These are phyloP conservation scores for Paracamarosporium sp. DNA, from an alignment of 2,329 filamentous ascomycete species.

Conservation along the genomic window DNA sequence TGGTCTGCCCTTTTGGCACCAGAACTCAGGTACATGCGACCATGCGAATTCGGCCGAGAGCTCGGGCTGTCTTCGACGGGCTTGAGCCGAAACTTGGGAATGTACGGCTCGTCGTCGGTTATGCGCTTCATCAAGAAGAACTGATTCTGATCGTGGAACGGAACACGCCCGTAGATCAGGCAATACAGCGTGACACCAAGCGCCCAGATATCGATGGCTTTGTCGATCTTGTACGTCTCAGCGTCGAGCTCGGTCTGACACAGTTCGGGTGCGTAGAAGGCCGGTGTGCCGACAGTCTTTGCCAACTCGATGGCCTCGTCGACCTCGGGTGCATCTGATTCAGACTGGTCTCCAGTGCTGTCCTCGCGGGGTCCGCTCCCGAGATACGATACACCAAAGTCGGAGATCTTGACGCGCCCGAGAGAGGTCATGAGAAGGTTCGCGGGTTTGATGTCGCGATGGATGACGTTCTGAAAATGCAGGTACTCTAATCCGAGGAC, in stretches of 20 bases:
- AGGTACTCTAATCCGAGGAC: conserved; percentile 93
- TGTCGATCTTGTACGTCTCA: conserved; percentile 78
- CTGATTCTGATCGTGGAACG: conserved; percentile 90
- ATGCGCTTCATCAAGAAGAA: conserved; percentile 92
- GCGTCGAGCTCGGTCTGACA: conserved; percentile 81
- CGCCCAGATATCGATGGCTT: conserved; percentile 97
- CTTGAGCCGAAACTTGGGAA: conserved; percentile 81
- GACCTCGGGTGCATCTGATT: conserved; percentile 84
- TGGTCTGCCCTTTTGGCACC: conserved; percentile 75
- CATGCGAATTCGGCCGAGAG: conserved; percentile 54
- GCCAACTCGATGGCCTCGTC: conserved; percentile 96
- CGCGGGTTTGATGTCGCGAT: conserved; percentile 65
- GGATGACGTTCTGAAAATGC: conserved; percentile 60
- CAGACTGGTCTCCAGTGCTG: conserved; percentile 72
- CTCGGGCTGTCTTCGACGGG: conserved; percentile 63
- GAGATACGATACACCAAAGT: conserved; percentile 98
- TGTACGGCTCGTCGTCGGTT: conserved; percentile 89
- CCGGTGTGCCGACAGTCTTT: conserved; percentile 96
- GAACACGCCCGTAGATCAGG: conserved; percentile 90
- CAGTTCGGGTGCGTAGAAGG: conserved; percentile 95
- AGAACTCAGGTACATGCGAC: conserved; percentile 59
- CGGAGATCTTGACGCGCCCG: conserved; percentile 93
- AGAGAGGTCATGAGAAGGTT: conserved; percentile 88
- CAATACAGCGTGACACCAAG: conserved; percentile 95
- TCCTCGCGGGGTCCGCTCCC: conserved; percentile 86